Evolutionary conservation across 108 stramenopile genomes (phyloP), one percentile per base, ranked within the genome.

Genomic region (Cyclostephanos invisitatus): DNA sequence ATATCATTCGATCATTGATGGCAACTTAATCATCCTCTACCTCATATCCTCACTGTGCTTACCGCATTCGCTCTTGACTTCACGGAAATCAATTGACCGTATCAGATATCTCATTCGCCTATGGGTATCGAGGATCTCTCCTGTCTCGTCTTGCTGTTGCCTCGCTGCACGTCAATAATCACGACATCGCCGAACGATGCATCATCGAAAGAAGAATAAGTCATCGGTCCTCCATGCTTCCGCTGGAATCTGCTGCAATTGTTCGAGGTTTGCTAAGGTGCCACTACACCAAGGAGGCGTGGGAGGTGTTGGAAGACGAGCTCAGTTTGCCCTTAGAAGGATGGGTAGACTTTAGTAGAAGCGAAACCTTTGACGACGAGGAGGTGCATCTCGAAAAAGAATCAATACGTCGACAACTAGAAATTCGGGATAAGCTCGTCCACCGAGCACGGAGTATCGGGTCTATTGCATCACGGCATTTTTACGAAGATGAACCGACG

Each of bases 141-240:
- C 68, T 94, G 35, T 80, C 90, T 12, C 83, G 93, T 37, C 84
- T 91, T 44, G 90, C 93, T 55, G 93, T 94, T 11, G 90, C 90
- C 9, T 88, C 93, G 1, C 67, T 94, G 32, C 90, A 87, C 62
- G 56, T 89, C 60, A 77, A 83, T 48, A 87, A 91, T 42, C 77
- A 90, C 15, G 75, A 66, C 55, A 73, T 94, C 27, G 93, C 93
- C 18, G 22, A 68, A 67, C 57, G 76, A 50, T 91, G 89, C 40
- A 85, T 94, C 62, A 73, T 81, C 24, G 81, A 84, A 67, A 84
- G 93, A 44, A 64, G 81, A 12, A 68, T 49, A 12, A 73, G 77
- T 8, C 83, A 89, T 74, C 66, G 84, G 29, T 62, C 86, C 2
- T 82, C 81, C 35, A 88, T 91, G 83, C 63, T 83, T 6, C 90